Percentiles rank a stretch among this genome's conserved stretches.
These are phyloP conservation scores for Cardamine occulta DNA, from an alignment of 345 rosid species.

Conservation along the genomic window DNA sequence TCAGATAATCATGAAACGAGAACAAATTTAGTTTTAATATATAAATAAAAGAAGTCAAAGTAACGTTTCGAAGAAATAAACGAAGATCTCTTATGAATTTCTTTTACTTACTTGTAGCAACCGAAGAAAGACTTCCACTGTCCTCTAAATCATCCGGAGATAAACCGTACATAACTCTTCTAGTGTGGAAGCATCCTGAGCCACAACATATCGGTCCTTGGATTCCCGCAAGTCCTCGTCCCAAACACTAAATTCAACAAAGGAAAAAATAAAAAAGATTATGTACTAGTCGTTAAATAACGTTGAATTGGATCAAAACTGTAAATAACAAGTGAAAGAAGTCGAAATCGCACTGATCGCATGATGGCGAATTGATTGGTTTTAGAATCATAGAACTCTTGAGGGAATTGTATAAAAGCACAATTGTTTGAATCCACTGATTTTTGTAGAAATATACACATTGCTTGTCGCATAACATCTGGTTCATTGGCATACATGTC, in stretches of 20 bases:
- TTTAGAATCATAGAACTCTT: constrained; percentile 43
- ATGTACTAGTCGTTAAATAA: not conserved
- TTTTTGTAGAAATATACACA: constrained; percentile 49
- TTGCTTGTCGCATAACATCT: constrained; percentile 46
- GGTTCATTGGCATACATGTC: constrained; percentile 58
- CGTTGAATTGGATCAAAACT: not conserved
- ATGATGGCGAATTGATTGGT: constrained; percentile 7
- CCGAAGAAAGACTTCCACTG: constrained; percentile 10
- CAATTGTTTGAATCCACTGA: constrained; percentile 23
- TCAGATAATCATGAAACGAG: no score
- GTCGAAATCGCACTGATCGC: not conserved
- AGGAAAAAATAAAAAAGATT: not conserved
- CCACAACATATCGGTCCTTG: constrained; percentile 41
- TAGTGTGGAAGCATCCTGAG: constrained; percentile 60
- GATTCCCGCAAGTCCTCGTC: not conserved
- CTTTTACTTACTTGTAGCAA: not conserved
- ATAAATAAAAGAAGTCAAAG: no score
- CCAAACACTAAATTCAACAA: not conserved
- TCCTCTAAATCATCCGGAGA: constrained; percentile 35
- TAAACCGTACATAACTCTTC: constrained; percentile 60
- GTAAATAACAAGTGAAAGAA: not conserved
- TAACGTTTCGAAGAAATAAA: no score
- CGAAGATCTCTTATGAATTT: no score
- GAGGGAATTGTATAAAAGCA: constrained; percentile 60
- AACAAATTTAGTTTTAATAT: no score